phyloP scores from a whole-genome alignment of 495 filamentous ascomycete species.

The Beverwykella pulmonaria region DNA sequence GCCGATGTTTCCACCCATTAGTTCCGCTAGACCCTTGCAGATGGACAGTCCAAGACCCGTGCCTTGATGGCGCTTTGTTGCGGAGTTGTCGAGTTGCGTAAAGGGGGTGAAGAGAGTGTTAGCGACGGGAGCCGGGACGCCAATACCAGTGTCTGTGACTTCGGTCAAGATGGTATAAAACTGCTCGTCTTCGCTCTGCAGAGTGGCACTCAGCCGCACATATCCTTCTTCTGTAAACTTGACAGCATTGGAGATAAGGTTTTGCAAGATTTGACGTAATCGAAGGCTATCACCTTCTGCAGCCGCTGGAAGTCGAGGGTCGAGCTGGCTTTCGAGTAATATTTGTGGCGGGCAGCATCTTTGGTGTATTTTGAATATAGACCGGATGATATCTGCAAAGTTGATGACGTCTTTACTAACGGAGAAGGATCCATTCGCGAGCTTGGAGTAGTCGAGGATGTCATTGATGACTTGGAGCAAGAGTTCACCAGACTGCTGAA shows the following conservation, averaged over 20 bases:
- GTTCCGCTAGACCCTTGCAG: slow-evolving; percentile 34
- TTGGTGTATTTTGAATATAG: slow-evolving; percentile 57
- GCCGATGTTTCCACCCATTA: slow-evolving; percentile 39
- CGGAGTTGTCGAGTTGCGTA: slow-evolving; percentile 36
- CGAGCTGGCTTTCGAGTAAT: slow-evolving; percentile 46
- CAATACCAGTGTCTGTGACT: slow-evolving; percentile 35
- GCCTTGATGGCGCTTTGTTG: slow-evolving; percentile 33
- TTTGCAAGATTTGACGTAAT: slow-evolving; percentile 54
- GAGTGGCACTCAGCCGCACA: slow-evolving; percentile 42
- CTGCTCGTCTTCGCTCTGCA: slow-evolving; percentile 47
- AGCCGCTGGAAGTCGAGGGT: slow-evolving; percentile 47
- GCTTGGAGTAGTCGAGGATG: slow-evolving; percentile 57
- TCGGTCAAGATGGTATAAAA: slow-evolving; percentile 54
- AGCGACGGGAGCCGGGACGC: slow-evolving; percentile 2
- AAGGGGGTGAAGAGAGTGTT: slow-evolving; percentile 35
- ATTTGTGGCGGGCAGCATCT: slow-evolving; percentile 48
- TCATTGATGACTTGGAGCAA: slow-evolving; percentile 57
- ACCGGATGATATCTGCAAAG: slow-evolving; percentile 52
- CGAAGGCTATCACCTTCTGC: slow-evolving; percentile 53
- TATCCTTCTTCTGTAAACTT: slow-evolving; percentile 55
- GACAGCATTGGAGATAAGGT: slow-evolving; percentile 52
- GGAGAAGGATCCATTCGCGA: slow-evolving; percentile 52
- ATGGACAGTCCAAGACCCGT: slow-evolving; percentile 37
- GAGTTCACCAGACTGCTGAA: slow-evolving; percentile 53
- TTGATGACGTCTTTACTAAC: slow-evolving; percentile 51